phyloP scores from a whole-genome alignment of 305 asterid genomes.

The Fraxinus angustifolia region DNA sequence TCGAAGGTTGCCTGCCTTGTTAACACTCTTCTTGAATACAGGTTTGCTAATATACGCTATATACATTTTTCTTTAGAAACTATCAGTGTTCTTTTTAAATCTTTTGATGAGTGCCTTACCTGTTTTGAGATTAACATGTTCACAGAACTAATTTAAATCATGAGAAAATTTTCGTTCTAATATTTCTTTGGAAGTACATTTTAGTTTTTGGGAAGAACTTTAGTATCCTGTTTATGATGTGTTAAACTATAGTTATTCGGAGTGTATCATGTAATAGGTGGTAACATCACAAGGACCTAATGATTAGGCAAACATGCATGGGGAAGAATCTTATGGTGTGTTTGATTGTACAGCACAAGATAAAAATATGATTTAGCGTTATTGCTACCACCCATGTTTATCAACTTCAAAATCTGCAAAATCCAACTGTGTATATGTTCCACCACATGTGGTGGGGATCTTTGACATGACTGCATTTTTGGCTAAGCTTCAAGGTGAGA shows the following conservation, averaged over 20 bases:
- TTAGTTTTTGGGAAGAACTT: not conserved
- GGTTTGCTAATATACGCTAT: constrained; percentile 35
- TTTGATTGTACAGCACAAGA: not conserved
- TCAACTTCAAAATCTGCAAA: not conserved
- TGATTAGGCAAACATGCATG: not conserved
- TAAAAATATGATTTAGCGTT: not conserved
- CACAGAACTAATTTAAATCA: not conserved
- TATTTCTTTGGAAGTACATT: not conserved
- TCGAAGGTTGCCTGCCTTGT: constrained; percentile 61
- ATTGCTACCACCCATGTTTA: not conserved
- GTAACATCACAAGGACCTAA: not conserved
- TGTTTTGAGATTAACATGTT: not conserved
- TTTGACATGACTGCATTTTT: not conserved
- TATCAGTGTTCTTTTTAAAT: not conserved
- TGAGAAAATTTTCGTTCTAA: not conserved
- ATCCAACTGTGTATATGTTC: not conserved
- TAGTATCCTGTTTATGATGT: not conserved
- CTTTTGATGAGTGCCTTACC: not conserved
- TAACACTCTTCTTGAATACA: constrained; percentile 70
- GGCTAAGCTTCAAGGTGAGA: not conserved
- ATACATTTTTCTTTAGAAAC: not conserved
- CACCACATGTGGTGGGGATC: not conserved
- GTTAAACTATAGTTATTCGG: not conserved
- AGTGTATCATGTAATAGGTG: not conserved
- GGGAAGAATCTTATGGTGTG: not conserved